A percentile compares a stretch with the other conserved stretches of the same genome.
Conservation (phyloP, 306 rosid species). For the Sicyos baderoa region DNA sequence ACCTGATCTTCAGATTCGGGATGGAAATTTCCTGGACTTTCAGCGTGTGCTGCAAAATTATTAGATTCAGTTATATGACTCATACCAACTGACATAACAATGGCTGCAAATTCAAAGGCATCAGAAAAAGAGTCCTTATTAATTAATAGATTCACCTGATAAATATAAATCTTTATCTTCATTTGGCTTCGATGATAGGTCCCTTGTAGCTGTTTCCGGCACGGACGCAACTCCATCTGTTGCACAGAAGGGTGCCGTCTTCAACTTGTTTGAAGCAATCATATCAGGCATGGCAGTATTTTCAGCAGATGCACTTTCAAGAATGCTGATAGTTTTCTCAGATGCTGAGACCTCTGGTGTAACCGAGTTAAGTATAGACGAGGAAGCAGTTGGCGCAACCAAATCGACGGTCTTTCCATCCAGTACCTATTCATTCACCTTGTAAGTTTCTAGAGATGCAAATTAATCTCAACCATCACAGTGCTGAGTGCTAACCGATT, state of each 20-base stretch:
- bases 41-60: conserved; percentile 29
- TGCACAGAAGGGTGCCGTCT: background rate
- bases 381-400: conserved; percentile 6
- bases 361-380: background rate
- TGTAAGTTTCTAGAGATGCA: conserved; percentile 19
- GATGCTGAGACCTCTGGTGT: conserved; percentile 4
- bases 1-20: conserved; percentile 54
- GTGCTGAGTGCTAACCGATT: conserved; percentile 10
- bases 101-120: conserved; percentile 8
- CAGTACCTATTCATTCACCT: conserved; percentile 23
- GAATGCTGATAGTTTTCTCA: conserved; percentile 12
- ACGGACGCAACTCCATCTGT: background rate
- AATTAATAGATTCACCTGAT: conserved; percentile 6
- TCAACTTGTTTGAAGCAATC: conserved; percentile 13
- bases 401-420: conserved; percentile 21
- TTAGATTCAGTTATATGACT: conserved; percentile 16
- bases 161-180: conserved; percentile 2
- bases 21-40: conserved; percentile 27
- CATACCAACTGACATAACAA: conserved; percentile 26
- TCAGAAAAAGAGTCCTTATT: background rate
- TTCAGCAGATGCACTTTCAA: conserved; percentile 12
- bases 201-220: conserved; percentile 15
- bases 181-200: conserved; percentile 28
- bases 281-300: conserved; percentile 1
- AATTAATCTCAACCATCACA: conserved; percentile 21